A percentile compares a stretch with the other conserved stretches of the same genome.
phyloP scores from a whole-genome alignment of 805 yeast genomes.

The Schizosaccharomyces japonicus region DNA sequence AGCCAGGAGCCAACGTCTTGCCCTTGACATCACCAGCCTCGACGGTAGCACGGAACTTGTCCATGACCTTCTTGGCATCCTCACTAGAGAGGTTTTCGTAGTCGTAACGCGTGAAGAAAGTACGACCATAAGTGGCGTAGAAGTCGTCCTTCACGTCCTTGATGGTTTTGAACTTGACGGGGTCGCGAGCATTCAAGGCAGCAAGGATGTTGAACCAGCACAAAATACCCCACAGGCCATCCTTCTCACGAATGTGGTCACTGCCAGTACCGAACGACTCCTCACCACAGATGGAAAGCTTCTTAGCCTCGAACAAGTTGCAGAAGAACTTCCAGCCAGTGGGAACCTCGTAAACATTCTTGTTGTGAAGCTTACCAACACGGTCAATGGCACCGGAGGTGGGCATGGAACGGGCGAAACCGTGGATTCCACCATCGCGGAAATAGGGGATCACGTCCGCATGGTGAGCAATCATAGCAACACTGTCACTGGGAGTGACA shows the following conservation, averaged over 20 bases:
- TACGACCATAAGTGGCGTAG: conserved; percentile 84
- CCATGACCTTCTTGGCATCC: conserved; percentile 49
- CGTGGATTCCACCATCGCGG: conserved; percentile 59
- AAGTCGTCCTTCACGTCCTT: conserved; percentile 58
- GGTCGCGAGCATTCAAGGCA: conserved; percentile 34
- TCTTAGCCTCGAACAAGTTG: conserved; percentile 77
- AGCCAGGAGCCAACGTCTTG: conserved; percentile 25
- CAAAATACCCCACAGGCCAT: conserved; percentile 90
- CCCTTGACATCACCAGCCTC: conserved; percentile 25
- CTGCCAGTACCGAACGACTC: conserved; percentile 97
- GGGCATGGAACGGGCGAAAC: conserved; percentile 93
- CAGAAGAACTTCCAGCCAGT: conserved; percentile 98
- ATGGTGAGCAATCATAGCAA: conserved; percentile 88
- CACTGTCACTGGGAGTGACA: conserved; percentile 95
- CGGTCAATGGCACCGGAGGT: conserved; percentile 82
- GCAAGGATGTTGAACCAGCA: conserved; percentile 95
- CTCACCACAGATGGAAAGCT: conserved; percentile 90
- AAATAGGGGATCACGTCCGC: conserved; percentile 73
- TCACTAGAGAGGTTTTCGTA: conserved; percentile 60
- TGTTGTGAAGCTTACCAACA: conserved; percentile 57
- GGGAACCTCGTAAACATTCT: conserved; percentile 78
- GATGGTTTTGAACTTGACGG: conserved; percentile 42
- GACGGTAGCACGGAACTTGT: conserved; percentile 21
- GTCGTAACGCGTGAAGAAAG: conserved; percentile 91
- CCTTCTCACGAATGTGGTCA: conserved; percentile 89